phyloP scores from a whole-genome alignment of 78 protist genomes.

The Trichosphaerium sp. region DNA sequence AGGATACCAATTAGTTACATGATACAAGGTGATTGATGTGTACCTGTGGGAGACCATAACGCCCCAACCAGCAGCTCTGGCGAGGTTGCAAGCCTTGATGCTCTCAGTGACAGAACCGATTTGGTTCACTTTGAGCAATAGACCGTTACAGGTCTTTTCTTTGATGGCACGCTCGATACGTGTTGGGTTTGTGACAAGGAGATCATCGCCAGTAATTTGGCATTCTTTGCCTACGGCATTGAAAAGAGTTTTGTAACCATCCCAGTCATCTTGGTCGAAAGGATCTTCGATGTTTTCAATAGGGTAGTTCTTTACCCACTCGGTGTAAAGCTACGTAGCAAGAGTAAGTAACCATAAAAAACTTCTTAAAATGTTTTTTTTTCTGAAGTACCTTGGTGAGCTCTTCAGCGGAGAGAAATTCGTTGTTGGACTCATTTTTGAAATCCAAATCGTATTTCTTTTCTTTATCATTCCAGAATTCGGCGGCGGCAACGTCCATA shows the following conservation, averaged over 20 bases:
- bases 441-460: conserved; percentile 92
- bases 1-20: too few relatives aligned
- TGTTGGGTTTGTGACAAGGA: conserved; percentile 93
- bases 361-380: conserved; percentile 29
- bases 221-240: not conserved
- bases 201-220: conserved; percentile 98
- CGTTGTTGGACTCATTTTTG: conserved; percentile 44
- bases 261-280: conserved; percentile 97
- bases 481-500: conserved; percentile 96
- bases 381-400: conserved; percentile 27
- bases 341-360: conserved; percentile 9
- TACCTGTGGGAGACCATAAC: conserved; percentile 96
- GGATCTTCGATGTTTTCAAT: conserved; percentile 95
- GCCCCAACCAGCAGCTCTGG: conserved; percentile 79
- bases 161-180: conserved; percentile 87
- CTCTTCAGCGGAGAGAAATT: conserved; percentile 22
- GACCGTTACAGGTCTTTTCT: conserved; percentile 86
- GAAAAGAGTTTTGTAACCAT: conserved; percentile 21
- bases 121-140: conserved; percentile 96
- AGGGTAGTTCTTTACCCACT: conserved; percentile 58
- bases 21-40: too few relatives aligned
- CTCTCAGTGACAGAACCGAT: conserved; percentile 85
- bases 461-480: conserved; percentile 71
- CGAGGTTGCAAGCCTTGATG: conserved; percentile 72
- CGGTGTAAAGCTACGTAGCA: conserved; percentile 34